Evolutionary conservation across 805 yeast species (phyloP), one percentile per base, ranked within the genome.

Genomic region (Ogataea naganishii): DNA sequence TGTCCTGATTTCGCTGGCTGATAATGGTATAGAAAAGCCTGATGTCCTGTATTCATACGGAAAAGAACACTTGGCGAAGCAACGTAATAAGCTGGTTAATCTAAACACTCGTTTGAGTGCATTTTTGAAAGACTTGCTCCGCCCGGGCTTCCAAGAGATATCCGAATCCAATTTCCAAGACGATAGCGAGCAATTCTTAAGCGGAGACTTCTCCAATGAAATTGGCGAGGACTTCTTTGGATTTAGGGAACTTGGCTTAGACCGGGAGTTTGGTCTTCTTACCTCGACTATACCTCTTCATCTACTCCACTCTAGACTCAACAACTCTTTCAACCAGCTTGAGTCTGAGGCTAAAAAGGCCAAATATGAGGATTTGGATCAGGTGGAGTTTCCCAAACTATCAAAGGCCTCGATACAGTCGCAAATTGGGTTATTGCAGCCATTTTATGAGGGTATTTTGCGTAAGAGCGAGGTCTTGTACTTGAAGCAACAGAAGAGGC

Each of bases 221-320:
- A 60, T 92, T 22, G 98, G 97, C 6, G 98, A 89, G 45, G 99
- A 92, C 58, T 92, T 88, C 67, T 94, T 94, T 60, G 99, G 99
- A 0, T 94, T 92, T 64, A 81, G 72, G 49, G 97, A 89, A 41
- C 63, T 92, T 27, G 98, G 98, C 0, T 60, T 92, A 31, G 97
- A 89, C 46, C 83, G 80, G 45, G 99, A 92, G 53, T 80, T 85
- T 51, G 88, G 89, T 8, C 62, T 89, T 49, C 57, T 86, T 29
- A 80, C 88, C 18, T 70, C 88, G 3, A 73, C 95, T 0, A 85
- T 92, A 17, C 98, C 99, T 2, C 63, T 94, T 25, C 95, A 89
- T 53, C 61, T 92, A 34, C 61, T 92, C 21, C 95, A 85, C 42
- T 75, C 94, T 7, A 66, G 80, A 35, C 64, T 82, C 27, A 75